Percentiles rank a stretch among this genome's conserved stretches.
These are phyloP conservation scores for Straminergon stramineum DNA, from an alignment of 225 moss, liverwort and hornwort species.

Conservation along the genomic window DNA sequence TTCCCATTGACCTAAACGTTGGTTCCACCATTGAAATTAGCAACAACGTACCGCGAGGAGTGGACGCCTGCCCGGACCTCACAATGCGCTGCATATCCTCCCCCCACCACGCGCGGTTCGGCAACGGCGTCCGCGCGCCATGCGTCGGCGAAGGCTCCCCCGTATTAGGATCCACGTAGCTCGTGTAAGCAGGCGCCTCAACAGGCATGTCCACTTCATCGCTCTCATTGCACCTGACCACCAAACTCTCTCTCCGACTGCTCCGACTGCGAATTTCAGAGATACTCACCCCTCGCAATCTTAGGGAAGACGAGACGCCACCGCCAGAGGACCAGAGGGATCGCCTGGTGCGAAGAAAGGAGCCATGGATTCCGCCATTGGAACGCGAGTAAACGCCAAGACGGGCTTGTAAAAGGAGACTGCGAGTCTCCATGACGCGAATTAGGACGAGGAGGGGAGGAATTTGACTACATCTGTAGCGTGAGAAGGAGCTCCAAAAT, in stretches of 20 bases:
- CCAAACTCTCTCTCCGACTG: neutral
- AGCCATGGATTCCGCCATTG: neutral
- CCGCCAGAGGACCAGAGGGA: conserved; percentile 1
- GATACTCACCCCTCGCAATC: neutral
- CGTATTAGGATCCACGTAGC: conserved; percentile 68
- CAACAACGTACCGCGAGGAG: conserved; percentile 3
- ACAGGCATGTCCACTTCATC: conserved; percentile 51
- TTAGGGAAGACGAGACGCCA: neutral
- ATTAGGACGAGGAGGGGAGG: neutral
- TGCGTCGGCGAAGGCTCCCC: conserved; percentile 74
- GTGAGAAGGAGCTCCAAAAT: neutral
- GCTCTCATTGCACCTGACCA: conserved; percentile 46
- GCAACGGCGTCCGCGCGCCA: conserved; percentile 68
- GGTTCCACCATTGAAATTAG: neutral
- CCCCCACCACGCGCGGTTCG: conserved; percentile 55
- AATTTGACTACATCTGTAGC: neutral
- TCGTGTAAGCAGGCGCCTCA: conserved; percentile 47
- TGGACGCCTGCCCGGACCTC: conserved; percentile 34
- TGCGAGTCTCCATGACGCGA: conserved; percentile 1
- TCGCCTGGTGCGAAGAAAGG: neutral
- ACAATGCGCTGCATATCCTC: conserved; percentile 64
- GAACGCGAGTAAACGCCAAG: neutral
- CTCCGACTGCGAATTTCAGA: neutral
- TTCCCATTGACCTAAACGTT: neutral
- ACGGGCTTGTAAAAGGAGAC: neutral